Evolutionary conservation across 306 rosid genomes (phyloP), one percentile per base, ranked within the genome.

Genomic region (Lathyrus tuberosus): DNA sequence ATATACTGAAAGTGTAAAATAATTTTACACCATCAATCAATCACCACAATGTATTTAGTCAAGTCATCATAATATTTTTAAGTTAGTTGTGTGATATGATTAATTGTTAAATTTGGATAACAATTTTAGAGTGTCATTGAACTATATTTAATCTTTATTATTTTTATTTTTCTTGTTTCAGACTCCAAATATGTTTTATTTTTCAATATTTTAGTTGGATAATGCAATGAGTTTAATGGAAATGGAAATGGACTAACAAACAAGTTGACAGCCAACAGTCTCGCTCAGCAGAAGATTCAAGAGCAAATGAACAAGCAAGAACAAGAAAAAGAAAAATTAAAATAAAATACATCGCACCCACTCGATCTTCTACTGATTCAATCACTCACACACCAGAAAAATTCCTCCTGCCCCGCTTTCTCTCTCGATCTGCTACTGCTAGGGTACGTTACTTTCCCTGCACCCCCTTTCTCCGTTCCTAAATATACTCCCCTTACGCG

Each of bases 361-460:
- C 63, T 16, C 16, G n/a, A n/a, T n/a, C n/a, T n/a, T n/a, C n/a
- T n/a, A n/a, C n/a, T n/a, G n/a, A 16, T 6, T 33, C 38, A 33
- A 5, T 51, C 58, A 58, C 38, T 57, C 62, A 26, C 40, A 13
- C 37, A n/a, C 30, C n/a, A 26, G 10, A 52, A 41, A 2, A n/a
- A 14, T 65, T 65, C 78, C 24, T 60, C 53, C 52, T 20, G 42
- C 31, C 57, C 62, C 37, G 15, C 49, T 33, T 38, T 5, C 48
- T 56, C 22, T 77, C 72, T 63, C 37, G 76, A 77, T 76, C 76
- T 62, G 42, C 17, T 16, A 33, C 65, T 18, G 24, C 61, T 42
- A 5, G 3, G 60, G 66, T 46, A 65, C 28, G 73, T 41, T 60
- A 44, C 69, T 51, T 22, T 41, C 0, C 69, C 15, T 41, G 6